These are phyloP conservation scores for Pseudocercospora musae DNA, from an alignment of 2,329 filamentous ascomycete genomes.

Conservation along the genomic window DNA sequence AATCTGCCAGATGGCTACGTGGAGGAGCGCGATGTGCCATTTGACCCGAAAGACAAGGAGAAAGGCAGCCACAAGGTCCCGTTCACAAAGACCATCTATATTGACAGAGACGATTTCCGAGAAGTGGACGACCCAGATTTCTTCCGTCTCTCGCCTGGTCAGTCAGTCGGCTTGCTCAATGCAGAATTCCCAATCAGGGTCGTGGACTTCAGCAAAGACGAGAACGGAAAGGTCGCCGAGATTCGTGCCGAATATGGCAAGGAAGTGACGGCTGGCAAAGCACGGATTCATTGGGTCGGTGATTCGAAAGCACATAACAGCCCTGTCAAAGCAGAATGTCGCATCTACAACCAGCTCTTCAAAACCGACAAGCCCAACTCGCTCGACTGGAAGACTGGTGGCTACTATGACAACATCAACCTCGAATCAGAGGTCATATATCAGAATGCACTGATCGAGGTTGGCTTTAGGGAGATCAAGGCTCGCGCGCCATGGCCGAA, in stretches of 20 bases:
- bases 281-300: slow-evolving; percentile 82
- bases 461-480: slow-evolving; percentile 75
- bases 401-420: slow-evolving; percentile 81
- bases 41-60: slow-evolving; percentile 73
- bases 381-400: slow-evolving; percentile 64
- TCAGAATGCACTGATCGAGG: slow-evolving; percentile 73
- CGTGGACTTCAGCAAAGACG: slow-evolving; percentile 65
- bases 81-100: slow-evolving; percentile 78
- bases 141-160: slow-evolving; percentile 73
- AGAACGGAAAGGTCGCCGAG: slow-evolving; percentile 62
- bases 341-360: slow-evolving; percentile 80
- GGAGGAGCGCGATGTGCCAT: slow-evolving; percentile 67
- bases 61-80: slow-evolving; percentile 60
- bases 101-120: slow-evolving; percentile 76
- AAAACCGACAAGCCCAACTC: slow-evolving; percentile 78
- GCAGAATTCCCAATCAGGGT: slow-evolving; percentile 67
- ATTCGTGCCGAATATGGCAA: slow-evolving; percentile 69
- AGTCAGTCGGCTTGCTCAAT: slow-evolving; percentile 70
- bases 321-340: slow-evolving; percentile 65
- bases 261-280: slow-evolving; percentile 49
- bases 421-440: slow-evolving; percentile 80
- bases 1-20: slow-evolving; percentile 67
- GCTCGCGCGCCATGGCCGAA: slow-evolving; percentile 76
- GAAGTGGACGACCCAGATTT: slow-evolving; percentile 70
- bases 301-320: slow-evolving; percentile 61